Evolutionary conservation across 441 rosid genomes (phyloP).

Genomic region (Capsella rubella): DNA sequence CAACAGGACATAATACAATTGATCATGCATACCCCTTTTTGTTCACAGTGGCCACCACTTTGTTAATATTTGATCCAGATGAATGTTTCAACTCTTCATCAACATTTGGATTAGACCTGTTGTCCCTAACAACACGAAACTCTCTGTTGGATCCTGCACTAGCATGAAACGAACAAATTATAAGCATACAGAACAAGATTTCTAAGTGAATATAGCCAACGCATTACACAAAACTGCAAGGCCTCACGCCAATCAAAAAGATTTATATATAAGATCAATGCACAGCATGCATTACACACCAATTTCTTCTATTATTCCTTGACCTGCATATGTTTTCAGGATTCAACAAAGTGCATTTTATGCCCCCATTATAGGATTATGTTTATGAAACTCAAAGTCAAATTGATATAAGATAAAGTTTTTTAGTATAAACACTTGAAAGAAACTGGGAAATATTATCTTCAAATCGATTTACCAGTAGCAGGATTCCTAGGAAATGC

Average conservation of each 20-base stretch:
- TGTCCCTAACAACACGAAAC: conserved; percentile 89
- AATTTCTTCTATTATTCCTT: neutral
- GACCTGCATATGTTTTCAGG: neutral
- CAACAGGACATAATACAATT: conserved; percentile 1
- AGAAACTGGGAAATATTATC: conserved; percentile 22
- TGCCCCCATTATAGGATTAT: neutral
- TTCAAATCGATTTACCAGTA: conserved; percentile 34
- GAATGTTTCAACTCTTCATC: conserved; percentile 56
- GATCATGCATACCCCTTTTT: conserved; percentile 59
- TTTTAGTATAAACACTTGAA: neutral
- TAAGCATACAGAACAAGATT: conserved; percentile 14
- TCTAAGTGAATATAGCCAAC: neutral
- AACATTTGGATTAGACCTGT: conserved; percentile 61
- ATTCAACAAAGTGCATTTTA: neutral
- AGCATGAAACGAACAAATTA: conserved; percentile 36
- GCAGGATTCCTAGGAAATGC: conserved; percentile 22
- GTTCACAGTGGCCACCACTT: conserved; percentile 41
- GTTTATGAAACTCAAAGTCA: conserved; percentile 1
- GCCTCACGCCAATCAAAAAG: neutral
- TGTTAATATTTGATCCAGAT: conserved; percentile 46
- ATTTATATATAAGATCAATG: neutral
- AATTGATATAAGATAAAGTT: neutral
- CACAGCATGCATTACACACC: conserved; percentile 9
- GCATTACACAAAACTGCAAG: neutral
- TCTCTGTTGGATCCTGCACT: conserved; percentile 64